Evolutionary conservation across 768 basidiomycete species (phyloP).

Genomic region (Tulasnella sp.): DNA sequence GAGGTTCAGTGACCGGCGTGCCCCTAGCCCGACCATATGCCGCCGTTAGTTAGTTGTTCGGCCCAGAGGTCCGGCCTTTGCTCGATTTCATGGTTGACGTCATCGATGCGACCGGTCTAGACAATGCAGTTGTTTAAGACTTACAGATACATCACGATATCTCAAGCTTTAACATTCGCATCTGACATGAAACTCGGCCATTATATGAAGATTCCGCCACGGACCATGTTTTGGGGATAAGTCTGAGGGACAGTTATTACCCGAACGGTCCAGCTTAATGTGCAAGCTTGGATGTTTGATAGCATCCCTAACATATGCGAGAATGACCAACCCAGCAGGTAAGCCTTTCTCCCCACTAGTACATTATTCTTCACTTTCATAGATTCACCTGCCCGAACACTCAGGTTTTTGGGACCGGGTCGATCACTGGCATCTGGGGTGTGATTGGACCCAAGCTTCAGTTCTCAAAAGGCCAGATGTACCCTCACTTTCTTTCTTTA

Average conservation of each 20-base stretch:
- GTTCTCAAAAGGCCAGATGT: constrained; percentile 54
- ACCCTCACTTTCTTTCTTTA: constrained; percentile 64
- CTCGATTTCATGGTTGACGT: no score
- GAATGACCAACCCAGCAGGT: no score
- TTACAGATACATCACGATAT: not conserved
- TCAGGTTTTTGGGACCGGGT: constrained; percentile 33
- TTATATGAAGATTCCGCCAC: constrained; percentile 56
- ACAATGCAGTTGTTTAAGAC: no score
- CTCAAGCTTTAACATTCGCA: constrained; percentile 35
- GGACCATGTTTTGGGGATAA: constrained; percentile 54
- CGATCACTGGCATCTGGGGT: constrained; percentile 44
- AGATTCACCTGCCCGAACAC: constrained; percentile 22
- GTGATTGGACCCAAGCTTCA: constrained; percentile 63
- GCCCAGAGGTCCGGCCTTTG: no score
- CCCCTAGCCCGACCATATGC: no score
- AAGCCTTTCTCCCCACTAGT: no score
- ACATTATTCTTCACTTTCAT: no score
- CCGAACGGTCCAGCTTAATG: constrained; percentile 27
- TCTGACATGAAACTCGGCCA: constrained; percentile 30
- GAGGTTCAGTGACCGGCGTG: no score
- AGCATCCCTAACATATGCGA: not conserved
- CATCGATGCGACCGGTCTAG: no score
- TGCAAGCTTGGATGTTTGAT: constrained; percentile 34
- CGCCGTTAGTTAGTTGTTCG: no score
- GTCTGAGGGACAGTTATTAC: constrained; percentile 55